A percentile compares a stretch with the other conserved stretches of the same genome.
Evolutionary conservation across 208 protist genomes (phyloP).

Genomic region (Wallacemonas collosoma): DNA sequence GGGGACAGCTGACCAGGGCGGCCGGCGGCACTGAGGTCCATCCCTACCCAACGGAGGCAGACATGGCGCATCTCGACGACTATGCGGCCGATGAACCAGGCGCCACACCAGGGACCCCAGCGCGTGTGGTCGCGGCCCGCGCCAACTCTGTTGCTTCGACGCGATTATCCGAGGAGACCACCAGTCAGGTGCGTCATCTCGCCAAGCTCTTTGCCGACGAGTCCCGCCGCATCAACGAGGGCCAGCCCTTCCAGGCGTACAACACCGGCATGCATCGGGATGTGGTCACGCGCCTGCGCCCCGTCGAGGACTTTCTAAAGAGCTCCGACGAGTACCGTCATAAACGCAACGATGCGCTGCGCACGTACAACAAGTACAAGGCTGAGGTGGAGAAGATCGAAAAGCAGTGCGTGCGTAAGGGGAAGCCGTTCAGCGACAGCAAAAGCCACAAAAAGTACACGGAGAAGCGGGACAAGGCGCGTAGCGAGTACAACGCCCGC

Average conservation of each 20-base stretch:
- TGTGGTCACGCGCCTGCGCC: conserved; percentile 51
- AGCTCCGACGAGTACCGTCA: conserved; percentile 29
- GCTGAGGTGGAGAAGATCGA: conserved; percentile 61
- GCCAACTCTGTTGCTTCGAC: conserved; percentile 35
- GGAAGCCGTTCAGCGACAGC: conserved; percentile 65
- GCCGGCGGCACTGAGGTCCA: conserved; percentile 20
- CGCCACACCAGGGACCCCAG: background rate
- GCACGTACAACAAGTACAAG: conserved; percentile 57
- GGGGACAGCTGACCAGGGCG: conserved; percentile 1
- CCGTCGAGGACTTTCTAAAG: conserved; percentile 57
- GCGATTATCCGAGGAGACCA: conserved; percentile 45
- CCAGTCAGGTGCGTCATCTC: conserved; percentile 43
- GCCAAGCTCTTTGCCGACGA: conserved; percentile 57
- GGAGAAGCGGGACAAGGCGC: conserved; percentile 53
- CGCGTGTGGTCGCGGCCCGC: background rate
- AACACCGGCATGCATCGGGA: conserved; percentile 69
- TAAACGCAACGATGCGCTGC: conserved; percentile 37
- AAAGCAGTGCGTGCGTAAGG: conserved; percentile 59
- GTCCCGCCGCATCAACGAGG: conserved; percentile 56
- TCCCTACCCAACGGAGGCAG: conserved; percentile 32
- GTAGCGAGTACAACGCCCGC: conserved; percentile 34
- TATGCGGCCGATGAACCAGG: conserved; percentile 2
- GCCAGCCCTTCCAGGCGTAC: conserved; percentile 53
- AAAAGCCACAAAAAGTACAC: conserved; percentile 53
- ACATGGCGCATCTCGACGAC: conserved; percentile 29